Conservation (phyloP, 78 protist genomes). For the Tieghemostelium lacteum region DNA sequence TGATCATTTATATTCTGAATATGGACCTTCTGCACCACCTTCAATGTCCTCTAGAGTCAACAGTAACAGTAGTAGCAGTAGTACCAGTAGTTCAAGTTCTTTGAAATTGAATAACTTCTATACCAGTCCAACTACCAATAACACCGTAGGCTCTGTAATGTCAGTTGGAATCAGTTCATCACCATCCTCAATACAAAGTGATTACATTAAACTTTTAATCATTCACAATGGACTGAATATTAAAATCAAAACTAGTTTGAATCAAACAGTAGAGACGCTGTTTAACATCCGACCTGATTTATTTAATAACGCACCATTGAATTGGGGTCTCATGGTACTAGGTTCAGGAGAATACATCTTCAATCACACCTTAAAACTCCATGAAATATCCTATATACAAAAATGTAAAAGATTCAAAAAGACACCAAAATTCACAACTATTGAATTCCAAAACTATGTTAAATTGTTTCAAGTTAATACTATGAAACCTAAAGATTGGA, state of each 20-base stretch:
- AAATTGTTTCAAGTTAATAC: slow-evolving; percentile 17
- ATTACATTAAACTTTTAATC: slow-evolving; percentile 3
- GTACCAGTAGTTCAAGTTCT: not conserved
- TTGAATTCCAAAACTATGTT: not conserved
- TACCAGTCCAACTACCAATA: no score
- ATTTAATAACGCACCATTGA: slow-evolving; percentile 18
- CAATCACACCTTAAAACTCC: slow-evolving; percentile 6
- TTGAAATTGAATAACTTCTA: no score
- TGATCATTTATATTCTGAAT: slow-evolving; percentile 1
- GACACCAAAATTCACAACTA: slow-evolving; percentile 11
- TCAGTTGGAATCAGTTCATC: not conserved
- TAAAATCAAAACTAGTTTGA: slow-evolving; percentile 16
- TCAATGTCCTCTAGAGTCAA: not conserved
- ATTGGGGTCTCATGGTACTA: slow-evolving; percentile 12
- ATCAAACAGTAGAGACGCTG: slow-evolving; percentile 34
- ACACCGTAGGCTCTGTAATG: not conserved
- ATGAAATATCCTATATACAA: slow-evolving; percentile 1
- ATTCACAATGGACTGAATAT: slow-evolving; percentile 64
- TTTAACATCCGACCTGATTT: slow-evolving; percentile 41
- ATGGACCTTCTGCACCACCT: not conserved
- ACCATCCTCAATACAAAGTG: not conserved
- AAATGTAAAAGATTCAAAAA: slow-evolving; percentile 41
- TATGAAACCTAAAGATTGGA: slow-evolving; percentile 47
- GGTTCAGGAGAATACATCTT: slow-evolving; percentile 51
- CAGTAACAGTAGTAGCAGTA: not conserved